Conservation (phyloP, 306 rosid species). For the Ochetophila trinervis region DNA sequence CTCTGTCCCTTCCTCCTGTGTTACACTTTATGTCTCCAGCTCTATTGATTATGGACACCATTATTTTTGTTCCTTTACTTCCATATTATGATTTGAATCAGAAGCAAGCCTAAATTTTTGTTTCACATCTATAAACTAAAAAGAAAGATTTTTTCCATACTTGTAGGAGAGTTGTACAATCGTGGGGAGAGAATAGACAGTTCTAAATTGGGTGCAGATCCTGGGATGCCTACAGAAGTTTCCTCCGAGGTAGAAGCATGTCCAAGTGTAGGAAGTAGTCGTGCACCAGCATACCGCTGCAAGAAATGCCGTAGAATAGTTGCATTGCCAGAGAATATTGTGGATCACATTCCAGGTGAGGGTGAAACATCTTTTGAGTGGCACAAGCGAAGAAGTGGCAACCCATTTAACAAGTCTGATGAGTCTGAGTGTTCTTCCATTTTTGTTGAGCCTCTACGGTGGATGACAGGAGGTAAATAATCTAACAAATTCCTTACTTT, state of each 20-base stretch:
- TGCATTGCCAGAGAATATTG: slow-evolving; percentile 74
- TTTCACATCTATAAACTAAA: background rate
- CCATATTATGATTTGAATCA: background rate
- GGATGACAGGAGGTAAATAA: slow-evolving; percentile 91
- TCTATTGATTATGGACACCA: background rate
- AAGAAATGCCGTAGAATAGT: slow-evolving; percentile 84
- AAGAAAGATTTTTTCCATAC: background rate
- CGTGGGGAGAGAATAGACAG: slow-evolving; percentile 68
- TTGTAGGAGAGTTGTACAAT: slow-evolving; percentile 72
- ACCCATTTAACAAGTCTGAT: slow-evolving; percentile 55
- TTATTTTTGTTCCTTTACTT: background rate
- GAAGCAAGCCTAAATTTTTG: background rate
- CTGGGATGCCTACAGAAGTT: slow-evolving; percentile 60
- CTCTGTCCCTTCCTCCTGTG: background rate
- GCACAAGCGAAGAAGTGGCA: slow-evolving; percentile 70
- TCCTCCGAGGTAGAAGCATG: slow-evolving; percentile 50
- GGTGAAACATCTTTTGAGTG: slow-evolving; percentile 74
- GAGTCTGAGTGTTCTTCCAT: slow-evolving; percentile 86
- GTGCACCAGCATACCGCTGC: slow-evolving; percentile 65
- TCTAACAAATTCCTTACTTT: background rate
- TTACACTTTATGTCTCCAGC: too few species aligned
- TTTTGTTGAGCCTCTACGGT: slow-evolving; percentile 84
- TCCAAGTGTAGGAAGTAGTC: slow-evolving; percentile 37
- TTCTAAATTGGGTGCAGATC: slow-evolving; percentile 84
- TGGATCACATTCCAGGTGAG: slow-evolving; percentile 84